Conservation (phyloP, 768 basidiomycete species). For the Boletus vinaceobasis region DNA sequence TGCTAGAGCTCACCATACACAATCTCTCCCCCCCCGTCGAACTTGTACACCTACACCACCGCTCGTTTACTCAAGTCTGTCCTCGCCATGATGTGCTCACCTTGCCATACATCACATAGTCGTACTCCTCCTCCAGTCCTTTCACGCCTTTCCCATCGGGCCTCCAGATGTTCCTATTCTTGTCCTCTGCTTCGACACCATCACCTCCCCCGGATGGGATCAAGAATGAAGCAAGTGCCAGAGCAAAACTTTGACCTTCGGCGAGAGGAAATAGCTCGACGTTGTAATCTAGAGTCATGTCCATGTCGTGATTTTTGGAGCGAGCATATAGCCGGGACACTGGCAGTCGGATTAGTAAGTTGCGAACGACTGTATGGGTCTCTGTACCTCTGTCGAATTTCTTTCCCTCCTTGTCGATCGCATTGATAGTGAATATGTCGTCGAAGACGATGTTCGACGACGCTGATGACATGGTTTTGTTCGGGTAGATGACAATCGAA, state of each 20-base stretch:
- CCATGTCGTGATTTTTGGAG: slow-evolving; percentile 91
- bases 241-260: slow-evolving; percentile 67
- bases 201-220: slow-evolving; percentile 53
- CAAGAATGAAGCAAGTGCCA: slow-evolving; percentile 84
- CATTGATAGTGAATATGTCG: slow-evolving; percentile 85
- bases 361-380: neutral
- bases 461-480: slow-evolving; percentile 46
- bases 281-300: slow-evolving; percentile 92
- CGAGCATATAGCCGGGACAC: slow-evolving; percentile 89
- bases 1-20: slow-evolving; percentile 49
- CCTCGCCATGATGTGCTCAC: slow-evolving; percentile 36
- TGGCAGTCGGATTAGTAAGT: slow-evolving; percentile 31
- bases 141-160: slow-evolving; percentile 78
- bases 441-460: slow-evolving; percentile 85
- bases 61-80: slow-evolving; percentile 7
- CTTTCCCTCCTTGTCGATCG: slow-evolving; percentile 88
- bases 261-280: slow-evolving; percentile 81
- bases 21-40: slow-evolving; percentile 82
- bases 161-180: slow-evolving; percentile 78
- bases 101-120: slow-evolving; percentile 99
- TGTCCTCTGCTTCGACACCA: slow-evolving; percentile 56
- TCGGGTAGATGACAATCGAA: neutral
- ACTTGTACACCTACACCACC: slow-evolving; percentile 81
- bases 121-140: slow-evolving; percentile 92
- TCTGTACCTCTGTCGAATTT: slow-evolving; percentile 91